These are phyloP conservation scores for Thozetella sp. DNA, from an alignment of 495 filamentous ascomycete species.

Conservation along the genomic window DNA sequence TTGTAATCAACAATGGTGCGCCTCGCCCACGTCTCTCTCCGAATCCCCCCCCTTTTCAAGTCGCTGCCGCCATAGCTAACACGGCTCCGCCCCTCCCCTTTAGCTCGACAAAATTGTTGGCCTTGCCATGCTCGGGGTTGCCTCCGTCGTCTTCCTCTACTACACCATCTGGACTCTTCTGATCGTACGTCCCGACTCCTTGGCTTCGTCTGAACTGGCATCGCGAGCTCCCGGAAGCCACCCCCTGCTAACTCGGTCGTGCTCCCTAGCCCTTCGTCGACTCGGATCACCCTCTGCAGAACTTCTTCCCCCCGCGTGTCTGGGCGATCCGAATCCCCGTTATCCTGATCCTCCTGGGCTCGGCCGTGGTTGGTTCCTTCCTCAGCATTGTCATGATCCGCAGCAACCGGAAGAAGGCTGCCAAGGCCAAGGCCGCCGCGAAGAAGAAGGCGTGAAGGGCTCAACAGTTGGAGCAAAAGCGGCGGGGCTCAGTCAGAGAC, in stretches of 20 bases:
- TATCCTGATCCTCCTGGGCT: slow-evolving; percentile 89
- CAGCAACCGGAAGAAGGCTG: slow-evolving; percentile 95
- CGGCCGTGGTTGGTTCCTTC: slow-evolving; percentile 94
- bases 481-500: background rate
- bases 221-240: slow-evolving; percentile 9
- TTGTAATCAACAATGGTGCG: slow-evolving; percentile 37
- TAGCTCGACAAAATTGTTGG: slow-evolving; percentile 96
- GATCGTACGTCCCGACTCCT: slow-evolving; percentile 66
- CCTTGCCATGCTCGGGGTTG: slow-evolving; percentile 95
- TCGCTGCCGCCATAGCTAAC: slow-evolving; percentile 15
- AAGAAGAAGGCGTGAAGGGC: slow-evolving; percentile 60
- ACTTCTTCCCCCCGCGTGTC: slow-evolving; percentile 93
- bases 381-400: slow-evolving; percentile 97
- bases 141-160: slow-evolving; percentile 95
- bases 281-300: slow-evolving; percentile 87
- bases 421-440: slow-evolving; percentile 80
- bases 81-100: background rate
- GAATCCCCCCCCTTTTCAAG: background rate
- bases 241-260: slow-evolving; percentile 5
- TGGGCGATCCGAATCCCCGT: slow-evolving; percentile 99
- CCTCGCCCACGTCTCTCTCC: background rate
- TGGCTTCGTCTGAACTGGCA: slow-evolving; percentile 3
- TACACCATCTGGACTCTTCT: slow-evolving; percentile 98
- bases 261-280: slow-evolving; percentile 90
- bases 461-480: background rate